Evolutionary conservation across 164 flowering plant genomes (phyloP), one percentile per base, ranked within the genome.

Genomic region (Sedum album): DNA sequence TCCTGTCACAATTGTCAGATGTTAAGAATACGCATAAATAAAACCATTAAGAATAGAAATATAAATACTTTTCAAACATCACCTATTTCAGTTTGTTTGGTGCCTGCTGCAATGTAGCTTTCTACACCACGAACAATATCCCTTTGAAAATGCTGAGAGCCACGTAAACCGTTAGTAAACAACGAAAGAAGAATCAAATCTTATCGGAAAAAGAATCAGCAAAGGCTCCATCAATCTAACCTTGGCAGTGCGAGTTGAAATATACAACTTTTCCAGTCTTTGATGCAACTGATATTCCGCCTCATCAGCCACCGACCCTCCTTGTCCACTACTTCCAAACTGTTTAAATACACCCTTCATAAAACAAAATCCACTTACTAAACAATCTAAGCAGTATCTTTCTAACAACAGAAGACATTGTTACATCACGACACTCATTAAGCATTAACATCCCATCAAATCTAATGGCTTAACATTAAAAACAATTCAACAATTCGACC

Each of bases 21-120:
- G 53, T 6, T 31, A 31, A 5, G 66, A 8, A 30, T n/a, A 31
- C 17, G 6, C 36, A 10, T 14, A 61, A 31, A 17, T 31, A 73
- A 31, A 30, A 73, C 17, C 55, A 57, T 69, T 48, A 17, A 28
- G n/a, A 75, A 71, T 76, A 6, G 28, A 21, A 55, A 8, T 26
- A 1, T 31, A 8, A 55, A 55, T 18, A 25, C 61, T 25, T 55
- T 63, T 35, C 21, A 7, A 3, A 31, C 21, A 33, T 70, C 60
- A 86, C 98, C 97, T 74, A 93, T 91, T 76, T 91, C 97, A 68
- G 88, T 84, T 84, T 93, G 96, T 78, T 90, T 93, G 66, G 96
- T 82, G 35, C 92, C 96, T 48, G 90, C 81, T 31, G 89, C 87
- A 51, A 90, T 86, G 72, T 84, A 91, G 30, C 97, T 97, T 79